Base-by-base conservation (phyloP, 306 rosid species). In the Pyrus betulifolia region DNA sequence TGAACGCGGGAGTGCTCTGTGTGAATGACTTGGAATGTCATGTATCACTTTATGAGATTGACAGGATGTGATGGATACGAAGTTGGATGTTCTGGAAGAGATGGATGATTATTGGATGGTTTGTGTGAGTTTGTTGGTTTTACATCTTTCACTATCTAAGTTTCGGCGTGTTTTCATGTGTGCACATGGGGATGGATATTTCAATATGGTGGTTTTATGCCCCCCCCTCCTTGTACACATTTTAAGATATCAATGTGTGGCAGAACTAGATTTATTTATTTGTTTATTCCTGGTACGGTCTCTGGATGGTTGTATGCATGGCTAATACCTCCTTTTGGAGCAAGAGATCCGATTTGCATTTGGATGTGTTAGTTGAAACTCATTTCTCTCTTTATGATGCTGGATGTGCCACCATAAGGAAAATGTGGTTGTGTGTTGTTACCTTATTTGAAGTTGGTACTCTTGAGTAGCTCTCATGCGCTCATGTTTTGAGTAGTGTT, bases 21-120 rank as follows among this genome's bases (percentile, higher is more conserved):
- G 85, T 74, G 86, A 81, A 81, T 91, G 87, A 81, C 77, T 85
- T 85, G 89, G 84, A 80, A 85, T 87, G 76, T 82, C 86, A 45
- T 58, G 55, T 69, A 58, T 74, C 69, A 60, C 79, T 84, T 71
- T 70, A 64, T 62, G 70, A 81, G 80, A 69, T 70, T 65, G 63
- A 40, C 66, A 28, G 84, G 49, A 49, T 74, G 74, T 52, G 69
- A 79, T 74, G 79, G 82, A 51, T 73, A 30, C 30, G 45, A 68
- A 58, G 79, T 72, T 46, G 73, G 79, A 80, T 80, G 68, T 30
- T 80, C 51, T 49, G 49, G 62, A 69, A 68, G 78, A 69, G 77
- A 27, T 84, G 84, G 68, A 75, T 84, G 82, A 65, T 77, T 46
- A 12, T 74, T 80, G 82, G 81, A 76, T 76, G 72, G 64, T 46